These are phyloP conservation scores for Pontederia paniculata DNA, from an alignment of 176 grass and related monocot species.

Conservation along the genomic window DNA sequence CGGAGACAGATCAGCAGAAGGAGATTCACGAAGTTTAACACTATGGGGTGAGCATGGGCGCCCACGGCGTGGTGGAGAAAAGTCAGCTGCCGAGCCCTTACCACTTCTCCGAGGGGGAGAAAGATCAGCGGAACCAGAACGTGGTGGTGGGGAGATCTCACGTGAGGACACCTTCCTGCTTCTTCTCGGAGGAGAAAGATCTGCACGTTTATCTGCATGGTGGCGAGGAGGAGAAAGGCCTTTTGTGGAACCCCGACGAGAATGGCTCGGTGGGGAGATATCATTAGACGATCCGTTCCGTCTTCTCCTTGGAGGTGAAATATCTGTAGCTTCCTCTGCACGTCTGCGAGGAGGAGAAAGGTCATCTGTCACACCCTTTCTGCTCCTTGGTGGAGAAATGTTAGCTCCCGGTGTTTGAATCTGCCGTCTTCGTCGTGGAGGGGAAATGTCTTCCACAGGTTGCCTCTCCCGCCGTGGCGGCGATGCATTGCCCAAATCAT, in stretches of 20 bases:
- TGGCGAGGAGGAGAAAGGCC: constrained; percentile 19
- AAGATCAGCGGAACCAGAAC: constrained; percentile 10
- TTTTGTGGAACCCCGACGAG: neutral
- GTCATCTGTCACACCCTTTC: constrained; percentile 6
- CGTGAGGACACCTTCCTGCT: constrained; percentile 3
- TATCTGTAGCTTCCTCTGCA: neutral
- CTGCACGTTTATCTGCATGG: constrained; percentile 13
- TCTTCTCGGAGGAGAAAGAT: constrained; percentile 28
- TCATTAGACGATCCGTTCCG: neutral
- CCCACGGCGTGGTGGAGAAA: constrained; percentile 22
- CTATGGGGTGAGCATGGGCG: neutral
- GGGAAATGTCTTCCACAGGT: neutral
- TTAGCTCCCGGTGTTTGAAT: no score
- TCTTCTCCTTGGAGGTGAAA: constrained; percentile 29
- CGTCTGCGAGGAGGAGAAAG: constrained; percentile 18
- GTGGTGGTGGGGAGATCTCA: constrained; percentile 26
- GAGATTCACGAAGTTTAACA: neutral
- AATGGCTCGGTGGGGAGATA: constrained; percentile 1
- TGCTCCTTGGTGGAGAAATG: neutral
- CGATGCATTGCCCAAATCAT: neutral
- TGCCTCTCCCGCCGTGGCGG: no score
- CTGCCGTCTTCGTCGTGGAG: neutral
- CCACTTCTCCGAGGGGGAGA: constrained; percentile 42
- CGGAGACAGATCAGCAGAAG: constrained; percentile 33
- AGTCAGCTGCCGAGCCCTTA: constrained; percentile 29